Percentiles rank a stretch among this genome's conserved stretches.
Conservation (phyloP, 2,329 filamentous ascomycete species). For the Cadophora malorum region DNA sequence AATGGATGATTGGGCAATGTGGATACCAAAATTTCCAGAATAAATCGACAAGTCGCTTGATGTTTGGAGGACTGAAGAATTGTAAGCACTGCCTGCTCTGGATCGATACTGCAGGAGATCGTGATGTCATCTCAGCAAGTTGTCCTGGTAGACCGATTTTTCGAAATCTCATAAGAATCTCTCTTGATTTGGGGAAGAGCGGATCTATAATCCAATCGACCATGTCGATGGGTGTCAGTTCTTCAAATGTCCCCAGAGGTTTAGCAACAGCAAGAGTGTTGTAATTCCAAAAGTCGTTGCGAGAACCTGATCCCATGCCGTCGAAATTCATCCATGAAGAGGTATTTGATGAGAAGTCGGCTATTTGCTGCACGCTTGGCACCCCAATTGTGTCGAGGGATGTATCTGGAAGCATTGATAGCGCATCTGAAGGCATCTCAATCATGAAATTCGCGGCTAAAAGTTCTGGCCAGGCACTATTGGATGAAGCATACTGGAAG, state of each 20-base stretch:
- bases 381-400: background rate
- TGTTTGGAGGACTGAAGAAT: background rate
- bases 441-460: background rate
- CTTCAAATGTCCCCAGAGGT: background rate
- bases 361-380: background rate
- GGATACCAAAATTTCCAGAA: background rate
- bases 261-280: background rate
- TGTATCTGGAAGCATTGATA: background rate
- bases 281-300: background rate
- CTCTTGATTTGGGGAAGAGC: background rate
- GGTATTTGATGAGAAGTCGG: background rate
- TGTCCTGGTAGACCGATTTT: background rate
- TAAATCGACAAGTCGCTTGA: background rate
- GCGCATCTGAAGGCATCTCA: background rate
- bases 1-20: background rate
- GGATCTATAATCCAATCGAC: slow-evolving; percentile 1
- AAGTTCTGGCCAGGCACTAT: background rate
- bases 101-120: background rate
- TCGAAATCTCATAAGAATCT: background rate
- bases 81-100: background rate
- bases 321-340: background rate
- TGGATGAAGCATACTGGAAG: background rate
- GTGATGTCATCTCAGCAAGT: background rate
- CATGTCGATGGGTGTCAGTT: background rate
- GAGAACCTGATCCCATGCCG: background rate